These are phyloP conservation scores for Seiridium cupressi DNA, from an alignment of 2,329 filamentous ascomycete species.

Conservation along the genomic window DNA sequence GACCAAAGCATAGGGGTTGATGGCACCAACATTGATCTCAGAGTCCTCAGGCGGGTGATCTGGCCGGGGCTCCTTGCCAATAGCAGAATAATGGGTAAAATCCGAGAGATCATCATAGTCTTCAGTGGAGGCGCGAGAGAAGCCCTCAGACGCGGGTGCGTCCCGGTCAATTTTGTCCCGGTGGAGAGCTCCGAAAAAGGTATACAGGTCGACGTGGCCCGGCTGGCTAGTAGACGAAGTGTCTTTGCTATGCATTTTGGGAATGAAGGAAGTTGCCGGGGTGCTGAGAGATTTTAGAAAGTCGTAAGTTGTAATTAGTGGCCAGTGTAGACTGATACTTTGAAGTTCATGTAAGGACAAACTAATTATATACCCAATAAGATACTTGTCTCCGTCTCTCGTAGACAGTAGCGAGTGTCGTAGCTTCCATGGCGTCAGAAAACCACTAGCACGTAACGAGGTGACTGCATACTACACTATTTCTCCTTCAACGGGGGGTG, in stretches of 20 bases:
- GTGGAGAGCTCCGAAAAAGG: slow-evolving; percentile 36
- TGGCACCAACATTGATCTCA: slow-evolving; percentile 32
- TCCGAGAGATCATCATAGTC: slow-evolving; percentile 33
- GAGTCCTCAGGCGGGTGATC: slow-evolving; percentile 35
- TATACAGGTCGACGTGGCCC: slow-evolving; percentile 29
- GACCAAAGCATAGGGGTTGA: slow-evolving; percentile 43
- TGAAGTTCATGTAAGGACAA: too few relatives aligned
- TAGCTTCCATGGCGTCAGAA: too few relatives aligned
- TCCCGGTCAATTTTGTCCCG: slow-evolving; percentile 29
- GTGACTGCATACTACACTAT: too few relatives aligned
- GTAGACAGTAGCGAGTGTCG: too few relatives aligned
- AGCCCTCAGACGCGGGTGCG: slow-evolving; percentile 16
- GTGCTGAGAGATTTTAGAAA: neutral
- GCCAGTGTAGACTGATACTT: too few relatives aligned
- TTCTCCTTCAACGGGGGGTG: too few relatives aligned
- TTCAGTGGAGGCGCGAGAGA: slow-evolving; percentile 18
- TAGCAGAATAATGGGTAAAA: slow-evolving; percentile 17
- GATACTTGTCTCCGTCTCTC: too few relatives aligned
- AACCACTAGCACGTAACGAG: too few relatives aligned
- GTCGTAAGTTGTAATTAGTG: neutral
- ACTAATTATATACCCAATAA: too few relatives aligned
- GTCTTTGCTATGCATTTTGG: neutral
- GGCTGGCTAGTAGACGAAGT: neutral
- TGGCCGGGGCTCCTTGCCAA: slow-evolving; percentile 24
- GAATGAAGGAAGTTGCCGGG: neutral